A percentile compares a stretch with the other conserved stretches of the same genome.
Evolutionary conservation across 2,329 filamentous ascomycete genomes (phyloP).

Genomic region (Venturia pyrina): DNA sequence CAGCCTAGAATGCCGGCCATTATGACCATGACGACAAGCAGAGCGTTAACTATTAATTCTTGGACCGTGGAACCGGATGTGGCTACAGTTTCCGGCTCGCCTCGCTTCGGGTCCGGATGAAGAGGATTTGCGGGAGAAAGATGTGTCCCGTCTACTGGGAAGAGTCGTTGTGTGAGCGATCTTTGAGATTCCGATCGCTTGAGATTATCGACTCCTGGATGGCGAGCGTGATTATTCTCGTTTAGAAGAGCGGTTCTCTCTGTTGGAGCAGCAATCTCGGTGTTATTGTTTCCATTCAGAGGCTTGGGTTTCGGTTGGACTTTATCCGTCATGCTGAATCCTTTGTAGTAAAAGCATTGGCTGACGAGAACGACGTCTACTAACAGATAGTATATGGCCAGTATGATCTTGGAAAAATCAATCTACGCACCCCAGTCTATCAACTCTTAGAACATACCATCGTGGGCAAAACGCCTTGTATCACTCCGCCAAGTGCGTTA

Average conservation of each 20-base stretch:
- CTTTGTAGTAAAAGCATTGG: conserved; percentile 94
- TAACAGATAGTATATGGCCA: conserved; percentile 90
- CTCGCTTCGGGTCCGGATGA: conserved; percentile 38
- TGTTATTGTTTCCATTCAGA: conserved; percentile 17
- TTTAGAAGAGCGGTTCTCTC: conserved; percentile 25
- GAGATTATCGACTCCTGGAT: not conserved
- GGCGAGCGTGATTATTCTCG: conserved; percentile 15
- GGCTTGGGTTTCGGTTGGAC: conserved; percentile 14
- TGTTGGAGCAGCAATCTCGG: conserved; percentile 26
- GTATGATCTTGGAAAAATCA: conserved; percentile 50
- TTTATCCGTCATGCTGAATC: conserved; percentile 46
- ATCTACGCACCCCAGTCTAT: not conserved
- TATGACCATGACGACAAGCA: conserved; percentile 67
- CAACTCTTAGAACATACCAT: conserved; percentile 49
- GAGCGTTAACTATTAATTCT: conserved; percentile 59
- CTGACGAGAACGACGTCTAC: conserved; percentile 79
- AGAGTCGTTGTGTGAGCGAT: conserved; percentile 37
- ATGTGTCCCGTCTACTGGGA: conserved; percentile 54
- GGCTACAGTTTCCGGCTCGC: conserved; percentile 28
- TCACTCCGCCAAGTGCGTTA: conserved; percentile 85
- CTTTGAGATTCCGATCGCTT: conserved; percentile 21
- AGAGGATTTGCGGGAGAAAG: conserved; percentile 78
- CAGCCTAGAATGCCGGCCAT: conserved; percentile 76
- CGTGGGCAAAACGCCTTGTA: conserved; percentile 86
- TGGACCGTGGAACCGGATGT: conserved; percentile 38